These are phyloP conservation scores for Aegilops sharonensis DNA, from an alignment of 176 grass and related monocot genomes.

Conservation along the genomic window DNA sequence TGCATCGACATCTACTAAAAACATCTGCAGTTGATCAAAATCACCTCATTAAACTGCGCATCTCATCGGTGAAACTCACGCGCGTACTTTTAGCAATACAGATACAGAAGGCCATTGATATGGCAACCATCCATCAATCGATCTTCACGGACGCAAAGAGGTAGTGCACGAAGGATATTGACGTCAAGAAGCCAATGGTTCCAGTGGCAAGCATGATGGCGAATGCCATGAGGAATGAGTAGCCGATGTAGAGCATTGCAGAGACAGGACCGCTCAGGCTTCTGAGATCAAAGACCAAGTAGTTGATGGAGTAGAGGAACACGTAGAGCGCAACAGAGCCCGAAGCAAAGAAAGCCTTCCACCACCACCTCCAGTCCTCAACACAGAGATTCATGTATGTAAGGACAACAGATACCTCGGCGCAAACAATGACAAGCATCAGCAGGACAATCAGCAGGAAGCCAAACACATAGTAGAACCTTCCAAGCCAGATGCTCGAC, in stretches of 20 bases:
- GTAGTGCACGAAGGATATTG: slow-evolving; percentile 77
- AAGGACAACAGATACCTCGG: slow-evolving; percentile 73
- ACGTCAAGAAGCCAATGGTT: slow-evolving; percentile 74
- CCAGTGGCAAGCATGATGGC: slow-evolving; percentile 76
- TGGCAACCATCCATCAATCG: slow-evolving; percentile 41
- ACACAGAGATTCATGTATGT: slow-evolving; percentile 84
- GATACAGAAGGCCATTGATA: not conserved
- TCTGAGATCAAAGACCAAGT: slow-evolving; percentile 85
- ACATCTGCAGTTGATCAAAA: slow-evolving; percentile 14
- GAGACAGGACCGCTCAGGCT: slow-evolving; percentile 81
- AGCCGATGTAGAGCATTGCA: slow-evolving; percentile 72
- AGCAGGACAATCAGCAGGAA: slow-evolving; percentile 75
- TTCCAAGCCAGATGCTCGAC: slow-evolving; percentile 84
- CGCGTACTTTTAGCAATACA: not conserved
- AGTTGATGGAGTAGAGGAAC: slow-evolving; percentile 90
- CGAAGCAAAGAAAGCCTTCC: slow-evolving; percentile 78
- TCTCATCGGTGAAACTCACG: not conserved
- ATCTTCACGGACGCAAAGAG: slow-evolving; percentile 96
- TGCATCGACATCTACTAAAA: slow-evolving; percentile 14
- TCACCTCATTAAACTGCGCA: slow-evolving; percentile 4
- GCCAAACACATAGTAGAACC: slow-evolving; percentile 91
- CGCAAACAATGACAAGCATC: slow-evolving; percentile 65
- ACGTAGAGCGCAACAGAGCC: slow-evolving; percentile 83
- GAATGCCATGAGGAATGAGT: slow-evolving; percentile 77
- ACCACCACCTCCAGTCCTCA: slow-evolving; percentile 94